Evolutionary conservation across 2,329 filamentous ascomycete genomes (phyloP).

Genomic region (Acephala macrosclerotiorum): DNA sequence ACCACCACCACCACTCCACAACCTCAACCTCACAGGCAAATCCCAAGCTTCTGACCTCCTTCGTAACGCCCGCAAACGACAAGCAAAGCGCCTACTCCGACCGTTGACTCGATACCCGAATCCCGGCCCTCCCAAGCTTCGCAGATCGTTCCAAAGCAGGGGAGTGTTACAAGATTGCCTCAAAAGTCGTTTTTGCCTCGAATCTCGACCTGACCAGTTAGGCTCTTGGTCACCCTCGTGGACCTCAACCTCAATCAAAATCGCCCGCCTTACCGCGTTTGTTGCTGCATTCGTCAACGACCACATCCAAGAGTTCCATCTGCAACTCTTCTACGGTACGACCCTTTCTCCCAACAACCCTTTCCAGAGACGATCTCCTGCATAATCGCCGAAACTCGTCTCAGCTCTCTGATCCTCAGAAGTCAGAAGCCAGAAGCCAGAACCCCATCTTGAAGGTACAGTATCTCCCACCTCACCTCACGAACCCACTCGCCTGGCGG

Average conservation of each 20-base stretch:
- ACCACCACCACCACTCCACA: background rate
- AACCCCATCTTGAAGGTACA: constrained; percentile 14
- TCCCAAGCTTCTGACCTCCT: background rate
- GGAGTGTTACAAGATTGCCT: constrained; percentile 48
- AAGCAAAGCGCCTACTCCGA: constrained; percentile 7
- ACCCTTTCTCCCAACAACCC: background rate
- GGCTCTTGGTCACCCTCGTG: too few species aligned
- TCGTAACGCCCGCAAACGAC: background rate
- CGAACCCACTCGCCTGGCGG: constrained; percentile 30
- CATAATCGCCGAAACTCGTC: constrained; percentile 29
- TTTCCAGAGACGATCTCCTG: constrained; percentile 5
- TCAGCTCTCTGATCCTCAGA: constrained; percentile 27
- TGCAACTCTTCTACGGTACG: constrained; percentile 2
- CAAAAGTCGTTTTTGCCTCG: constrained; percentile 45
- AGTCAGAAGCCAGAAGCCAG: too few species aligned
- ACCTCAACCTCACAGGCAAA: background rate
- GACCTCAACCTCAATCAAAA: constrained; percentile 10
- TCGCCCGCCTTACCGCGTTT: background rate
- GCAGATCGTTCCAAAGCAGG: constrained; percentile 42
- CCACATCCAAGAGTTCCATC: constrained; percentile 1
- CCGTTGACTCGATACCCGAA: constrained; percentile 1
- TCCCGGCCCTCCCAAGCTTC: constrained; percentile 39
- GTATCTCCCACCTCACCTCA: constrained; percentile 25
- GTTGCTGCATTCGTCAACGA: background rate
- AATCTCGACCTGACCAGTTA: constrained; percentile 21